These are phyloP conservation scores for Camelina hispida DNA, from an alignment of 345 rosid species.

Conservation along the genomic window DNA sequence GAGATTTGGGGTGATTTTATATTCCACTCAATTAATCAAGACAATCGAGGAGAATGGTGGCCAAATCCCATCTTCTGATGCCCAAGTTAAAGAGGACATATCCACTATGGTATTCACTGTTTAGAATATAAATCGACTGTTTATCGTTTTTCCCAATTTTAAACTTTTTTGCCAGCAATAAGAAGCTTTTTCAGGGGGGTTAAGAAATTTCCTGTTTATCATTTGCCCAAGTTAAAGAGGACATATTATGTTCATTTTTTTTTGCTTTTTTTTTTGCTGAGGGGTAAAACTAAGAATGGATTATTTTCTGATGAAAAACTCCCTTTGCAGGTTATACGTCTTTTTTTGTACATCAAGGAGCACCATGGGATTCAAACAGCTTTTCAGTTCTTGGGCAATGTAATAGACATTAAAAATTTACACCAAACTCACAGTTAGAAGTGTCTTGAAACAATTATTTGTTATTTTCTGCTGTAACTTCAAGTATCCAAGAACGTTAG, in stretches of 20 bases:
- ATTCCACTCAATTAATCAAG: constrained; percentile 72
- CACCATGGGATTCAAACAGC: constrained; percentile 77
- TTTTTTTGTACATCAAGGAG: constrained; percentile 84
- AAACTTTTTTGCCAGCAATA: background rate
- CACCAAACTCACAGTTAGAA: constrained; percentile 25
- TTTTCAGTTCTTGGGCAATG: constrained; percentile 88
- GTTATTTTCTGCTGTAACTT: constrained; percentile 24
- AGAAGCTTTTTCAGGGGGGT: background rate
- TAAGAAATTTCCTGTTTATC: background rate
- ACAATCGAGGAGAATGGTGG: constrained; percentile 64
- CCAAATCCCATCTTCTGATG: constrained; percentile 47
- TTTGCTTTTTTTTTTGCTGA: background rate
- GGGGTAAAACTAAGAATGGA: constrained; percentile 14
- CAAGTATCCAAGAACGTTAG: constrained; percentile 27
- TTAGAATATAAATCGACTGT: constrained; percentile 26
- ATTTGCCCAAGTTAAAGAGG: constrained; percentile 1
- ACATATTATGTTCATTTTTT: constrained; percentile 1
- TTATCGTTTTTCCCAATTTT: constrained; percentile 9
- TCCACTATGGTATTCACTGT: constrained; percentile 78
- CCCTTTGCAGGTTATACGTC: constrained; percentile 80
- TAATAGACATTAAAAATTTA: constrained; percentile 42
- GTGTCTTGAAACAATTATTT: constrained; percentile 1
- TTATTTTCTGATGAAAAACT: constrained; percentile 30
- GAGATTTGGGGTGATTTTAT: constrained; percentile 90
- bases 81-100: constrained; percentile 67